These are phyloP conservation scores for Moniliophthora roreri DNA, from an alignment of 1,284 basidiomycete genomes.

Conservation along the genomic window DNA sequence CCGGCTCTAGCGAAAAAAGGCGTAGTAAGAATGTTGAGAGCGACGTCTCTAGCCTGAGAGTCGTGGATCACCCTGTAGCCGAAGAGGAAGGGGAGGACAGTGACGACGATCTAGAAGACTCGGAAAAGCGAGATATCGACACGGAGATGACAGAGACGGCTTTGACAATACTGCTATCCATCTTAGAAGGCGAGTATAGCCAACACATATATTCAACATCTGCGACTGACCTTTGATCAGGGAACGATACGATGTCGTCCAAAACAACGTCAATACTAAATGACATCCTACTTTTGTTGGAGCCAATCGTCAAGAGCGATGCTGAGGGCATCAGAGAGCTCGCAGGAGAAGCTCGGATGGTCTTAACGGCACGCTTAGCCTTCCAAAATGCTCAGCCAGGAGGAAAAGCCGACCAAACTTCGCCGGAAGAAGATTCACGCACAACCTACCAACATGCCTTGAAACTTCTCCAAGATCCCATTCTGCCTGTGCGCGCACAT, in stretches of 20 bases:
- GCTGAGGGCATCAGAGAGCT: slow-evolving; percentile 54
- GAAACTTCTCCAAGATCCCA: slow-evolving; percentile 86
- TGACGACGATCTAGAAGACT: slow-evolving; percentile 56
- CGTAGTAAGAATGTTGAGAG: background rate
- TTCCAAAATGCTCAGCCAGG: slow-evolving; percentile 39
- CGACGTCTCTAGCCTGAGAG: background rate
- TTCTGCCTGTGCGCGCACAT: slow-evolving; percentile 94
- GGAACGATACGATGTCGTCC: slow-evolving; percentile 68
- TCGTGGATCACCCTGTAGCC: slow-evolving; percentile 19
- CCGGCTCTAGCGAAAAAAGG: slow-evolving; percentile 7
- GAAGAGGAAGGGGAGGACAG: slow-evolving; percentile 48
- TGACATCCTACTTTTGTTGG: slow-evolving; percentile 70
- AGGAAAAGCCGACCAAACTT: slow-evolving; percentile 27
- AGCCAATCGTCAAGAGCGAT: slow-evolving; percentile 47
- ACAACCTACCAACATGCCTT: slow-evolving; percentile 86
- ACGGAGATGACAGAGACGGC: slow-evolving; percentile 77
- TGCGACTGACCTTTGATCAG: slow-evolving; percentile 35
- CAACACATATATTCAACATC: slow-evolving; percentile 1
- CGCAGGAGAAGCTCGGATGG: slow-evolving; percentile 77
- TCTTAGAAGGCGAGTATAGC: slow-evolving; percentile 70
- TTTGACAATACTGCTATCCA: slow-evolving; percentile 74
- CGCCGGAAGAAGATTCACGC: slow-evolving; percentile 41
- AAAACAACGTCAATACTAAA: slow-evolving; percentile 62
- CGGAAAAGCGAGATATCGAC: slow-evolving; percentile 38
- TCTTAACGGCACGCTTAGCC: slow-evolving; percentile 76